Evolutionary conservation across 495 filamentous ascomycete species (phyloP), one percentile per base, ranked within the genome.

Genomic region (Penicillium crystallinum): DNA sequence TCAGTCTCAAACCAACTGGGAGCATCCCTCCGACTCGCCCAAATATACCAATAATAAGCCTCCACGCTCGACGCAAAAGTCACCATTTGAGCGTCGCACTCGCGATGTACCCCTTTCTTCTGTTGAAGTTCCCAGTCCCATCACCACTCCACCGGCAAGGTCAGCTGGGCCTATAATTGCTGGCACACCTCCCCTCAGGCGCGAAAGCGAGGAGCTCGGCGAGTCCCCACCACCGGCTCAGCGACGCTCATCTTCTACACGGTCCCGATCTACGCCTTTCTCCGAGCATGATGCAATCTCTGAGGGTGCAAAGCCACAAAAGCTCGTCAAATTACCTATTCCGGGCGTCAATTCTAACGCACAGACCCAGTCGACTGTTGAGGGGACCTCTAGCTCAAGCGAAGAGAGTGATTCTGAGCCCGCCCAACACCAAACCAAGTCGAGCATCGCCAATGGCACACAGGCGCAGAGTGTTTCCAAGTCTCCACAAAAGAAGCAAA

Each of bases 151-250:
- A 5, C 27, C 15, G 10, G 47, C 45, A 12, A 10, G 30, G 9
- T 17, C 22, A 1, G 10, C 30, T 4, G 8, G 34, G 5, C 46
- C 15, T 38, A 48, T 23, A 10, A 48, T 48, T 30, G 46, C 46
- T 29, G 46, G 46, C 2, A 48, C 46, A 15, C 46, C 46, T 21
- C 34, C 46, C n/a, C 34, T 14, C 8, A 36, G 42, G 39, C 58
- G 58, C 37, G 57, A 38, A 18, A 68, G 65, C 17, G 58, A 66
- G 45, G 65, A 68, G 45, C 53, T 68, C 10, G 65, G 65, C 22
- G 61, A 55, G 17, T 66, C 58, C 7, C 63, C 61, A 2, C 49
- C 41, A 7, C 57, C 51, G 4, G 15, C 43, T 8, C 12, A 53
- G 8, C 51, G 25, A 33, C 34, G 31, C 18, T 3, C 18, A 10